A percentile compares a stretch with the other conserved stretches of the same genome.
Conservation (phyloP, 805 yeast genomes). For the Zygoascus flipseniorum region DNA sequence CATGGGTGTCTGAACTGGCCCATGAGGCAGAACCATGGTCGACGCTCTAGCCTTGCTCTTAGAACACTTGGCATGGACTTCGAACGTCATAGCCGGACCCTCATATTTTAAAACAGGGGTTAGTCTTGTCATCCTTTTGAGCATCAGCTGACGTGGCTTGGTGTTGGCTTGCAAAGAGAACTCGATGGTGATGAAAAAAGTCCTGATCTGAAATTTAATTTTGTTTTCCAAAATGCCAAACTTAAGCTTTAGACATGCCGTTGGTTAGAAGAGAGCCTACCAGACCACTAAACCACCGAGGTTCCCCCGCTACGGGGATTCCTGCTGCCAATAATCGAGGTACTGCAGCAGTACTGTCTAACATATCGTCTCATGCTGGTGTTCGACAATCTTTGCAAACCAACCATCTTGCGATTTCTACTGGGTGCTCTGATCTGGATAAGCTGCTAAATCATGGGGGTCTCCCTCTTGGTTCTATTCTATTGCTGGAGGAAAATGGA, state of each 20-base stretch:
- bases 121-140: not conserved
- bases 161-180: too few relatives aligned
- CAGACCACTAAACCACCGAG: not conserved
- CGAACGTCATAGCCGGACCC: constrained; percentile 28
- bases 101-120: not conserved
- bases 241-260: not conserved
- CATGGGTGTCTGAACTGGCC: constrained; percentile 36
- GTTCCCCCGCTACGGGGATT: not conserved
- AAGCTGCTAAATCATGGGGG: constrained; percentile 73
- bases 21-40: constrained; percentile 35
- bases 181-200: too few relatives aligned
- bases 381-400: constrained; percentile 69
- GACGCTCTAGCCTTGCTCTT: constrained; percentile 37
- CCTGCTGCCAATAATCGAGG: not conserved
- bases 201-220: too few relatives aligned
- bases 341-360: not conserved
- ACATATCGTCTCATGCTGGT: constrained; percentile 40
- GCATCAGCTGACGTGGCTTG: not conserved
- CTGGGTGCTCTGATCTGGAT: constrained; percentile 75
- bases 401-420: constrained; percentile 67
- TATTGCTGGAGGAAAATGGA: constrained; percentile 74
- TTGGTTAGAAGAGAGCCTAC: constrained; percentile 1
- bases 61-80: constrained; percentile 35
- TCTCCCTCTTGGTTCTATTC: constrained; percentile 64
- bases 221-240: too few relatives aligned